phyloP scores from a whole-genome alignment of 2,329 filamentous ascomycete genomes.

The Elsinoe perseae region DNA sequence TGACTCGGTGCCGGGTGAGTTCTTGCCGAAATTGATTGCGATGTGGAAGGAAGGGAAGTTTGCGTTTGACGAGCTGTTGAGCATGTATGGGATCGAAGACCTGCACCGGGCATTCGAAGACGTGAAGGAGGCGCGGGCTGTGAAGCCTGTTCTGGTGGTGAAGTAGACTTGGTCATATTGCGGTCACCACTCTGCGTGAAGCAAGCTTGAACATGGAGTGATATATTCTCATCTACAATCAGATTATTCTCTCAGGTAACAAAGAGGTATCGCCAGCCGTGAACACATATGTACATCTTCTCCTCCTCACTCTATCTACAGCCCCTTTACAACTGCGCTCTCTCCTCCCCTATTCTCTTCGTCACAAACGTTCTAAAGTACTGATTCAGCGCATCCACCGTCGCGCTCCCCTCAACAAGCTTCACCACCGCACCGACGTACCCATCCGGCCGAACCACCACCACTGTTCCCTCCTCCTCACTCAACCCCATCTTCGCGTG shows the following conservation, averaged over 20 bases:
- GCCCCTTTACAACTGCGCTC: slow-evolving; percentile 22
- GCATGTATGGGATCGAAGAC: slow-evolving; percentile 21
- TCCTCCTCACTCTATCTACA: slow-evolving; percentile 18
- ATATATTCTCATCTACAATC: background rate
- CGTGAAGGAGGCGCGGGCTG: slow-evolving; percentile 18
- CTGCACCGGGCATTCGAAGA: slow-evolving; percentile 20
- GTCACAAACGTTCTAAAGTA: slow-evolving; percentile 71
- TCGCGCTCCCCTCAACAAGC: slow-evolving; percentile 67
- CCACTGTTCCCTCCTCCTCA: slow-evolving; percentile 64
- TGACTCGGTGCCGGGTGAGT: slow-evolving; percentile 20
- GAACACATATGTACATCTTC: slow-evolving; percentile 3
- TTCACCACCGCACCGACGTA: slow-evolving; percentile 72
- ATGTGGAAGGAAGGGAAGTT: slow-evolving; percentile 21
- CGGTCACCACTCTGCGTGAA: background rate
- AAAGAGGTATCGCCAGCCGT: slow-evolving; percentile 10
- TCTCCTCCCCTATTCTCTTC: slow-evolving; percentile 43
- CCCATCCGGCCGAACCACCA: slow-evolving; percentile 79
- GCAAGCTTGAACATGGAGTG: background rate
- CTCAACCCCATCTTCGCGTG: slow-evolving; percentile 82
- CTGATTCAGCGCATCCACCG: slow-evolving; percentile 72
- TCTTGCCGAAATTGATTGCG: slow-evolving; percentile 21
- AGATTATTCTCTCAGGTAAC: too few species aligned
- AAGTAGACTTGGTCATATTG: background rate
- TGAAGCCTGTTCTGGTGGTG: slow-evolving; percentile 22
- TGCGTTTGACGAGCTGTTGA: slow-evolving; percentile 21